Evolutionary conservation across 192 early-diverging fungal genomes (phyloP).

Genomic region (Coemansia sp.): DNA sequence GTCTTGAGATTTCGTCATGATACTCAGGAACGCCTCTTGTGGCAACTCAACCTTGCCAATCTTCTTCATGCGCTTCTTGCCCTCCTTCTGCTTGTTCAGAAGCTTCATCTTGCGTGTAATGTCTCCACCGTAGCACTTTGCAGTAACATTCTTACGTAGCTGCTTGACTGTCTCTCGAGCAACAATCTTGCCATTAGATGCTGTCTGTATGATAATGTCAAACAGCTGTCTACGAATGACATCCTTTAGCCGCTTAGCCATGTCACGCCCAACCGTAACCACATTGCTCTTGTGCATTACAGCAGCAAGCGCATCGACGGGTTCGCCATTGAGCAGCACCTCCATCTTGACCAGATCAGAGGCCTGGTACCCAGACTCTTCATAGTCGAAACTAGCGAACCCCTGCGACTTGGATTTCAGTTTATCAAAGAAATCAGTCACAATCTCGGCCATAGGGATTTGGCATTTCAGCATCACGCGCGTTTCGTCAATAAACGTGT

Average conservation of each 20-base stretch:
- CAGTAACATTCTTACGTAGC: constrained; percentile 91
- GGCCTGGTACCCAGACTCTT: constrained; percentile 80
- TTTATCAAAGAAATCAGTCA: constrained; percentile 93
- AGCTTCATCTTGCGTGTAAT: constrained; percentile 97
- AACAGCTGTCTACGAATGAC: constrained; percentile 87
- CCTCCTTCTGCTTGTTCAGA: constrained; percentile 90
- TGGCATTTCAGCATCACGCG: constrained; percentile 82
- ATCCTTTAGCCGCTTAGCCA: constrained; percentile 76
- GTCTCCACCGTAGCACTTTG: constrained; percentile 97
- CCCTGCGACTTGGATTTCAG: constrained; percentile 89
- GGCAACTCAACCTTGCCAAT: constrained; percentile 87
- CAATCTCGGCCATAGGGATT: constrained; percentile 89
- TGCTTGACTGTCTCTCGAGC: constrained; percentile 84
- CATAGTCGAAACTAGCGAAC: constrained; percentile 87
- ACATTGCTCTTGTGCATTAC: constrained; percentile 77
- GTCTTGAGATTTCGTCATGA: constrained; percentile 18
- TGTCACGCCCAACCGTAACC: constrained; percentile 71
- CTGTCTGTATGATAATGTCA: constrained; percentile 91
- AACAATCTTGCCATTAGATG: constrained; percentile 78
- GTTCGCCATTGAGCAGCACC: constrained; percentile 83
- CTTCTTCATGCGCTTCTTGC: constrained; percentile 93
- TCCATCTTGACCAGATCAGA: constrained; percentile 92
- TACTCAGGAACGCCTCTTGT: constrained; percentile 80
- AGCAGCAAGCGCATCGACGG: constrained; percentile 88
- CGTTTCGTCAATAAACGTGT: constrained; percentile 81